These are phyloP conservation scores for Ramaria rubella DNA, from an alignment of 768 basidiomycete species.

Conservation along the genomic window DNA sequence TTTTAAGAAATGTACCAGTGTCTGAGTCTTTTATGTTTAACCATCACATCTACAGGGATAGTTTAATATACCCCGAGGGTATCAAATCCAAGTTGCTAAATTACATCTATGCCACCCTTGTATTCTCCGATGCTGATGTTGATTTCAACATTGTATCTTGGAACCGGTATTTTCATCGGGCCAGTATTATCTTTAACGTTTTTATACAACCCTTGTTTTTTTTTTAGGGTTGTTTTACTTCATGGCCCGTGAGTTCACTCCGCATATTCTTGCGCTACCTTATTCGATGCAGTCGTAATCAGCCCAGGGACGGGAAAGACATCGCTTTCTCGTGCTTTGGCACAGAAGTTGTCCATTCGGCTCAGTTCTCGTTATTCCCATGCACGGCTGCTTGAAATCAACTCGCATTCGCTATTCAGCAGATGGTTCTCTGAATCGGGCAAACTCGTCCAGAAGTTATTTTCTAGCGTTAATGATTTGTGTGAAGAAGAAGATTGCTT, in stretches of 20 bases:
- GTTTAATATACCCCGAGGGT: slow-evolving; percentile 74
- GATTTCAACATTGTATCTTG: slow-evolving; percentile 90
- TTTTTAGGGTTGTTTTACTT: slow-evolving; percentile 64
- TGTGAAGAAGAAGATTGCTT: slow-evolving; percentile 89
- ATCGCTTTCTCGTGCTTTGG: slow-evolving; percentile 86
- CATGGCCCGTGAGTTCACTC: slow-evolving; percentile 61
- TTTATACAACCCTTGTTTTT: background rate
- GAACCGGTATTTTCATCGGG: slow-evolving; percentile 50
- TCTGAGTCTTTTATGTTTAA: too few relatives aligned
- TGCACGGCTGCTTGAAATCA: slow-evolving; percentile 90
- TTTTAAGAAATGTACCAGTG: background rate
- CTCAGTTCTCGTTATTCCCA: slow-evolving; percentile 69
- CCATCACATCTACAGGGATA: slow-evolving; percentile 34
- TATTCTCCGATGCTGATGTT: slow-evolving; percentile 85
- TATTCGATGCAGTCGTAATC: slow-evolving; percentile 1
- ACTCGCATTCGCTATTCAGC: slow-evolving; percentile 95
- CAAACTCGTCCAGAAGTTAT: slow-evolving; percentile 92
- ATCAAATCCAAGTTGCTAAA: slow-evolving; percentile 86
- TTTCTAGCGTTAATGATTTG: slow-evolving; percentile 82
- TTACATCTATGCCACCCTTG: slow-evolving; percentile 89
- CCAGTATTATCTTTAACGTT: slow-evolving; percentile 14
- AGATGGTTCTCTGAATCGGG: slow-evolving; percentile 99
- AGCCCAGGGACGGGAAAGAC: slow-evolving; percentile 94
- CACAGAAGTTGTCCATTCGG: slow-evolving; percentile 91
- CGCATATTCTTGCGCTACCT: background rate